Evolutionary conservation across 2,329 filamentous ascomycete genomes (phyloP).

Genomic region (Mycosphaerelloides madeirae): DNA sequence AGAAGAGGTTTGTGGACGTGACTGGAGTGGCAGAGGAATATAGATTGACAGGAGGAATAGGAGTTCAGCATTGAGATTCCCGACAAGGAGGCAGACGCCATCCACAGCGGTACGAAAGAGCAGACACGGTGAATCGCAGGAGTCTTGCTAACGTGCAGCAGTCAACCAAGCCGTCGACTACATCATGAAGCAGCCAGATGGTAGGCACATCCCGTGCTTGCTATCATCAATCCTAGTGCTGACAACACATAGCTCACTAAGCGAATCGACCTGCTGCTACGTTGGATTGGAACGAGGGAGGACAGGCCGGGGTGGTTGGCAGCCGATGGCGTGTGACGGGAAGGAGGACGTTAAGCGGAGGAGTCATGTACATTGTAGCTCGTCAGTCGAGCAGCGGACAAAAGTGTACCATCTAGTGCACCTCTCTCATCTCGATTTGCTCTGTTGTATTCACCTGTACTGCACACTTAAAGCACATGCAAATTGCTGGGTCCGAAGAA

Average conservation of each 20-base stretch:
- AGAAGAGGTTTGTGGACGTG: constrained; percentile 66
- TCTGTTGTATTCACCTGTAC: too few species aligned
- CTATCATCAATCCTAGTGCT: constrained; percentile 9
- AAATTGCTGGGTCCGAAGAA: too few species aligned
- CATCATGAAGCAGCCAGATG: constrained; percentile 88
- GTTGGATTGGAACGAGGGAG: constrained; percentile 2
- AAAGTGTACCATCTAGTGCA: constrained; percentile 28
- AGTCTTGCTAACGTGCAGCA: constrained; percentile 41
- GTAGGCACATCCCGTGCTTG: constrained; percentile 48
- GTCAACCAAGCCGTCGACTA: constrained; percentile 94
- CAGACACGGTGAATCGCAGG: background rate
- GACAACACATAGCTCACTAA: constrained; percentile 31
- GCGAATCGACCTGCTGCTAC: background rate
- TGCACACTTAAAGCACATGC: too few species aligned
- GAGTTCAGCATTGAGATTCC: constrained; percentile 94
- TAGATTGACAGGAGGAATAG: constrained; percentile 38
- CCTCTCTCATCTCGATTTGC: too few species aligned
- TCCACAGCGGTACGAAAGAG: constrained; percentile 74
- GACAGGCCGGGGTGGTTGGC: constrained; percentile 1
- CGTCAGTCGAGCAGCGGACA: constrained; percentile 21
- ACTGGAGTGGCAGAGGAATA: constrained; percentile 48
- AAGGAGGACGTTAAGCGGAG: constrained; percentile 11
- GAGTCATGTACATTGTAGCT: constrained; percentile 30
- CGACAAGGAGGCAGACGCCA: constrained; percentile 91
- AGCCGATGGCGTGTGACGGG: constrained; percentile 10